phyloP scores from a whole-genome alignment of 2,329 filamentous ascomycete species.

The Tolypocladium capitatum region DNA sequence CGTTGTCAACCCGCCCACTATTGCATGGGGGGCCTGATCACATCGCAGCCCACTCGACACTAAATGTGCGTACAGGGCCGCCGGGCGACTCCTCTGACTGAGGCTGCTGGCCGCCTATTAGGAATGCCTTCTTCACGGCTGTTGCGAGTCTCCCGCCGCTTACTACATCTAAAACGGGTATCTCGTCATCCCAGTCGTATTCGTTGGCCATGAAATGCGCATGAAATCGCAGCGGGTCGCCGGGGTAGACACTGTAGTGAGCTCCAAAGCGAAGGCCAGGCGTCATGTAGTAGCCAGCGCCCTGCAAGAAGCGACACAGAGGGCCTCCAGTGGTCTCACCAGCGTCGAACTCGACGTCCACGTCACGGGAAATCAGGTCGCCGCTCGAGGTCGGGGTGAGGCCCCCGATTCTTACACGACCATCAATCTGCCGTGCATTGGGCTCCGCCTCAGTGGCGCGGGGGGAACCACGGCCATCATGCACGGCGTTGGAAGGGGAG shows the following conservation, averaged over 20 bases:
- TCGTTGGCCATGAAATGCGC: slow-evolving; percentile 85
- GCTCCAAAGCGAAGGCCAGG: slow-evolving; percentile 91
- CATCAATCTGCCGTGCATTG: neutral
- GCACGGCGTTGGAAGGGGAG: neutral
- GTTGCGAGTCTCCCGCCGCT: slow-evolving; percentile 80
- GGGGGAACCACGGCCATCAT: neutral
- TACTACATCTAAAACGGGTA: slow-evolving; percentile 74
- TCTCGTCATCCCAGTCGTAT: slow-evolving; percentile 75
- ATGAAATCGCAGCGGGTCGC: slow-evolving; percentile 88
- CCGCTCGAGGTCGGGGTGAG: slow-evolving; percentile 24
- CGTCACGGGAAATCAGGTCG: slow-evolving; percentile 12
- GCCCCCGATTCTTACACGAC: neutral
- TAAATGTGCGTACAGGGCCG: slow-evolving; percentile 54
- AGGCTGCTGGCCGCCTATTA: slow-evolving; percentile 59
- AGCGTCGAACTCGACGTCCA: slow-evolving; percentile 4
- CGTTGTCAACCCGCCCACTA: neutral
- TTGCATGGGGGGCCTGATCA: slow-evolving; percentile 29
- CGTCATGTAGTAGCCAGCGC: slow-evolving; percentile 70
- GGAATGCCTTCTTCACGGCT: slow-evolving; percentile 88
- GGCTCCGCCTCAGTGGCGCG: neutral
- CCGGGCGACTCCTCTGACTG: slow-evolving; percentile 18
- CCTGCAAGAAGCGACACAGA: slow-evolving; percentile 69
- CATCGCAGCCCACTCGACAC: slow-evolving; percentile 90
- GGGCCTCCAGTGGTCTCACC: slow-evolving; percentile 25
- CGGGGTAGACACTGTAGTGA: slow-evolving; percentile 88